Conservation (phyloP, 352 stramenopile genomes). For the Thalassiosira gravida region DNA sequence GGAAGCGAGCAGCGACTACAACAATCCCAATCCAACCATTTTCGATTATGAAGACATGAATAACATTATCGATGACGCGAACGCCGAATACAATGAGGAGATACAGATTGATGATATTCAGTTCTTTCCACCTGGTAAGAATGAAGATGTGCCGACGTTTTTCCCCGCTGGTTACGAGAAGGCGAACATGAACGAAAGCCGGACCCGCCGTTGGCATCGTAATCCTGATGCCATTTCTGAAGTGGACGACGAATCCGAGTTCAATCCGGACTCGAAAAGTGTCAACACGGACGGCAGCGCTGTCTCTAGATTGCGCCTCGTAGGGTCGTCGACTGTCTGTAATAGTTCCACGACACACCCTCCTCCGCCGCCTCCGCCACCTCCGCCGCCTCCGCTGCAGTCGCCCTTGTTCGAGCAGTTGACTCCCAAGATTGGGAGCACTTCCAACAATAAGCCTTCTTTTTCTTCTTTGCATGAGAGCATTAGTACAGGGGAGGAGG, state of each 20-base stretch:
- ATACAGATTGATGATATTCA: slow-evolving; percentile 31
- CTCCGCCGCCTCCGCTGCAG: too few relatives aligned
- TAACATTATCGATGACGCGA: slow-evolving; percentile 18
- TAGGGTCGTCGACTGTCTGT: slow-evolving; percentile 22
- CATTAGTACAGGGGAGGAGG: too few relatives aligned
- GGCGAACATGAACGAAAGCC: slow-evolving; percentile 6
- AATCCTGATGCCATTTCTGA: slow-evolving; percentile 55
- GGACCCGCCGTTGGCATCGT: slow-evolving; percentile 23
- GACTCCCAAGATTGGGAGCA: slow-evolving; percentile 27
- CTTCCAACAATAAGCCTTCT: too few relatives aligned
- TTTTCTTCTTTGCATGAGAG: too few relatives aligned
- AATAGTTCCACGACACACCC: slow-evolving; percentile 5
- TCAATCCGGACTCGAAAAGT: slow-evolving; percentile 5
- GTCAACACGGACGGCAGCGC: slow-evolving; percentile 12
- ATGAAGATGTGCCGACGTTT: too few relatives aligned
- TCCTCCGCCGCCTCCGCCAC: slow-evolving; percentile 16
- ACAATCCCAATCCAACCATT: neutral
- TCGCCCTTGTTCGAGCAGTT: too few relatives aligned
- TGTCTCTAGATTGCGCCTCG: slow-evolving; percentile 31
- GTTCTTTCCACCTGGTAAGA: slow-evolving; percentile 11
- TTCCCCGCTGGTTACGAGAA: too few relatives aligned
- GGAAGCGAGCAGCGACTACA: slow-evolving; percentile 9
- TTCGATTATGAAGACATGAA: slow-evolving; percentile 36
- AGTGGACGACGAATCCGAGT: slow-evolving; percentile 32
- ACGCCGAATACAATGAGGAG: slow-evolving; percentile 10